Conservation (phyloP, 2,329 filamentous ascomycete species). For the Pyrenochaeta sp. region DNA sequence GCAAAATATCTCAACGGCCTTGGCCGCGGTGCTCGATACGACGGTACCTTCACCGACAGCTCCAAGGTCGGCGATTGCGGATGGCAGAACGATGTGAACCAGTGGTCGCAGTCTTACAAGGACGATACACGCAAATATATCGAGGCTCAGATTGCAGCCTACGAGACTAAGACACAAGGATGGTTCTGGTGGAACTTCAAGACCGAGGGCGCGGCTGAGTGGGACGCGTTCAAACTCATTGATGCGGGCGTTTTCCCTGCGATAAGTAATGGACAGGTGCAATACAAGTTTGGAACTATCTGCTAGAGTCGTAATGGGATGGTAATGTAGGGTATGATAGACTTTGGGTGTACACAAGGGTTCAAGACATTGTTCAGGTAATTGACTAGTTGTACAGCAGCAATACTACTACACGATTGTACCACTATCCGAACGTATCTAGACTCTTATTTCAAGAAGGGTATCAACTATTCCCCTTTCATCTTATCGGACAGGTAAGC, state of each 20-base stretch:
- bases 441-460: neutral
- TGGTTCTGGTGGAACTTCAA: slow-evolving; percentile 70
- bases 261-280: slow-evolving; percentile 26
- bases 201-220: slow-evolving; percentile 62
- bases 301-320: slow-evolving; percentile 21
- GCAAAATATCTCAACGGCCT: slow-evolving; percentile 63
- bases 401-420: neutral
- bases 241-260: slow-evolving; percentile 61
- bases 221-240: slow-evolving; percentile 61
- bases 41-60: slow-evolving; percentile 62
- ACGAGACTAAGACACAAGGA: slow-evolving; percentile 60
- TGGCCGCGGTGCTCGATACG: slow-evolving; percentile 67
- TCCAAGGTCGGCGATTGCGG: slow-evolving; percentile 63
- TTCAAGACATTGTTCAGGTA: slow-evolving; percentile 5
- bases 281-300: slow-evolving; percentile 30
- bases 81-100: slow-evolving; percentile 58
- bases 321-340: neutral
- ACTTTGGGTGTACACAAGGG: neutral
- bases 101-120: slow-evolving; percentile 57
- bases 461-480: neutral
- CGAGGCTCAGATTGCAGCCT: slow-evolving; percentile 63
- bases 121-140: slow-evolving; percentile 61
- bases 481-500: neutral
- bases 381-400: slow-evolving; percentile 1
- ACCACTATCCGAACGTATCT: neutral